Evolutionary conservation across 306 rosid genomes (phyloP), one percentile per base, ranked within the genome.

Genomic region (Corylus avellana): DNA sequence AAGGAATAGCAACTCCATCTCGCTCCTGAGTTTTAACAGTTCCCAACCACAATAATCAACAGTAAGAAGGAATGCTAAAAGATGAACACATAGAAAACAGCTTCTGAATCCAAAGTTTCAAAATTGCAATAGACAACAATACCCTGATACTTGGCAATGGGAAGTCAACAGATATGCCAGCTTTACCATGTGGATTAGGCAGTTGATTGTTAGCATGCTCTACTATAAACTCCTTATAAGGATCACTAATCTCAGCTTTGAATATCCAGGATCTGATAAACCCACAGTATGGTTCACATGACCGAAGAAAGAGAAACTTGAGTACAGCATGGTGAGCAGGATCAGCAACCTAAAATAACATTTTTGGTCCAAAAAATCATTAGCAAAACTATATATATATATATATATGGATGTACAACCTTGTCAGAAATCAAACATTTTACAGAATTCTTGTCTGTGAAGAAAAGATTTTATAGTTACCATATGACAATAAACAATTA

Each of bases 191-290:
- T 72, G 78, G 80, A 57, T 81, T 55, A 44, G 81, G 84, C 53
- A 86, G 84, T 50, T 64, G 70, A 73, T 61, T 75, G 58, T 86
- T 86, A 35, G 83, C 25, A 75, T 83, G 84, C 83, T 91, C 96
- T 51, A 91, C 93, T 71, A 91, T 75, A 82, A 95, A 95, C 86
- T 95, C 99, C 73, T 85, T 81, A 72, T 95, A 93, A 71, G 99
- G 99, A 84, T 95, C 98, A 71, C 83, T 87, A 50, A 95, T 82
- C 89, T 95, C 99, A 72, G 98, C 99, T 83, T 91, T 93, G 90
- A 87, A 95, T 63, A 95, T 93, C 98, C 98, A 95, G 53, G 98
- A 91, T 70, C 97, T 95, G 70, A 95, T 90, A 75, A 93, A 93
- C 75, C 89, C 92, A 79, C 90, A 91, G 85, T 95, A 93, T 75